phyloP scores from a whole-genome alignment of 495 filamentous ascomycete species.

The Penicillium canescens region DNA sequence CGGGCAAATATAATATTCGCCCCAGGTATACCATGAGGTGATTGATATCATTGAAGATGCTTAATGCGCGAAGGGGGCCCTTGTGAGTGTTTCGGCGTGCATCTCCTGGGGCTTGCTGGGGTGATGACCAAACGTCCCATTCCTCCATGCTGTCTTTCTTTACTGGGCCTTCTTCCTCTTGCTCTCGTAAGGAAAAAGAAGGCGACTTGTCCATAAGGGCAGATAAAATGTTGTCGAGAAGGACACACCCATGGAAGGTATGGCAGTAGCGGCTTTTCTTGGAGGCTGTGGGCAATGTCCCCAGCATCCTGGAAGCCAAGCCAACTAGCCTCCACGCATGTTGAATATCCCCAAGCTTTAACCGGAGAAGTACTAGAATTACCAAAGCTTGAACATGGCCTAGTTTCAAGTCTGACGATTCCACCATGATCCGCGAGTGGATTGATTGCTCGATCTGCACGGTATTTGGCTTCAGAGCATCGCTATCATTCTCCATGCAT shows the following conservation, averaged over 20 bases:
- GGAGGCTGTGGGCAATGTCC: slow-evolving; percentile 9
- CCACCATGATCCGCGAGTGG: background rate
- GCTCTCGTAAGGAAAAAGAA: slow-evolving; percentile 10
- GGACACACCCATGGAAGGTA: slow-evolving; percentile 21
- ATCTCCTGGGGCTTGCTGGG: background rate
- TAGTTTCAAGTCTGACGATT: slow-evolving; percentile 39
- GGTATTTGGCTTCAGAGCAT: background rate
- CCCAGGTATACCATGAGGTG: slow-evolving; percentile 10
- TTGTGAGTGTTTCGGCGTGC: background rate
- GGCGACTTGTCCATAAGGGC: slow-evolving; percentile 9
- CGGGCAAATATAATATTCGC: background rate
- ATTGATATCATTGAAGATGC: slow-evolving; percentile 18
- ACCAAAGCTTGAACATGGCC: slow-evolving; percentile 57
- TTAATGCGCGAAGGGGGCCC: slow-evolving; percentile 17
- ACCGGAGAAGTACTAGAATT: slow-evolving; percentile 52
- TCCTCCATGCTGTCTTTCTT: slow-evolving; percentile 24
- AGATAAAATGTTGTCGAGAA: slow-evolving; percentile 25
- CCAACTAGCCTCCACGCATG: slow-evolving; percentile 54
- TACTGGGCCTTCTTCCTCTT: slow-evolving; percentile 2
- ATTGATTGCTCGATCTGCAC: slow-evolving; percentile 12
- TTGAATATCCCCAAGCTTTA: slow-evolving; percentile 39
- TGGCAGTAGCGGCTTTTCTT: slow-evolving; percentile 16
- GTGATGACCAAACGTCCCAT: slow-evolving; percentile 21
- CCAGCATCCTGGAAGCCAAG: slow-evolving; percentile 48
- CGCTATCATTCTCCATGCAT: background rate